A percentile compares a stretch with the other conserved stretches of the same genome.
These are phyloP conservation scores for Exidia glandulosa DNA, from an alignment of 768 basidiomycete genomes.

Conservation along the genomic window DNA sequence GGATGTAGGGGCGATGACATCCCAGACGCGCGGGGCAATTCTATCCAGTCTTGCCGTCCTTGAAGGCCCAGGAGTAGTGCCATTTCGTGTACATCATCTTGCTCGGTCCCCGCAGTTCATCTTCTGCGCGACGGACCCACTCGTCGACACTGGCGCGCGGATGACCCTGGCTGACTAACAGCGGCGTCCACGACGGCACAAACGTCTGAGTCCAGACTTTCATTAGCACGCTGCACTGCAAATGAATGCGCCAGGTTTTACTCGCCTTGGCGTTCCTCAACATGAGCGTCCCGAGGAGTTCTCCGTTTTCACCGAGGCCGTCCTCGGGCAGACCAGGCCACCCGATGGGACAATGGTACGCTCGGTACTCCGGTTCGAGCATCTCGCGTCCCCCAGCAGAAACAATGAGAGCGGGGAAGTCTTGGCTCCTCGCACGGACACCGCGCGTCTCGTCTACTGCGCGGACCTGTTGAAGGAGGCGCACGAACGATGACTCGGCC, in stretches of 20 bases:
- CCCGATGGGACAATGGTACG: constrained; percentile 12
- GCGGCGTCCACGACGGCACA: neutral
- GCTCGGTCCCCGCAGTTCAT: neutral
- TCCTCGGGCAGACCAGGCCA: constrained; percentile 9
- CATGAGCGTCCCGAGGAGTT: constrained; percentile 11
- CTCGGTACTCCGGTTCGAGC: neutral
- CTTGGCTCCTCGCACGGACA: constrained; percentile 3
- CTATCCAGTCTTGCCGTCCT: too few species aligned
- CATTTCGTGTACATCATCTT: neutral
- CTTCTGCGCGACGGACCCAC: neutral
- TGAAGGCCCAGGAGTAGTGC: neutral
- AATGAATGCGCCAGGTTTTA: constrained; percentile 29
- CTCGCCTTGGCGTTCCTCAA: constrained; percentile 10
- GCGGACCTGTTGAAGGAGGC: constrained; percentile 13
- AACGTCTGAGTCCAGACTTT: neutral
- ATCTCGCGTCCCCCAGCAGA: neutral
- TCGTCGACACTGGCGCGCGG: neutral
- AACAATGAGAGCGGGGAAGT: neutral
- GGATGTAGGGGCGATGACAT: too few species aligned
- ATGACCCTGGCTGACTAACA: neutral
- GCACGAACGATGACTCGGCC: constrained; percentile 4
- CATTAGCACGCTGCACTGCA: constrained; percentile 4
- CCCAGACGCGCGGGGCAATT: too few species aligned
- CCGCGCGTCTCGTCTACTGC: constrained; percentile 13
- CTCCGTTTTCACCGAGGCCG: constrained; percentile 8